Evolutionary conservation across 805 yeast genomes (phyloP), one percentile per base, ranked within the genome.

Genomic region (Starmerella etchellsii): DNA sequence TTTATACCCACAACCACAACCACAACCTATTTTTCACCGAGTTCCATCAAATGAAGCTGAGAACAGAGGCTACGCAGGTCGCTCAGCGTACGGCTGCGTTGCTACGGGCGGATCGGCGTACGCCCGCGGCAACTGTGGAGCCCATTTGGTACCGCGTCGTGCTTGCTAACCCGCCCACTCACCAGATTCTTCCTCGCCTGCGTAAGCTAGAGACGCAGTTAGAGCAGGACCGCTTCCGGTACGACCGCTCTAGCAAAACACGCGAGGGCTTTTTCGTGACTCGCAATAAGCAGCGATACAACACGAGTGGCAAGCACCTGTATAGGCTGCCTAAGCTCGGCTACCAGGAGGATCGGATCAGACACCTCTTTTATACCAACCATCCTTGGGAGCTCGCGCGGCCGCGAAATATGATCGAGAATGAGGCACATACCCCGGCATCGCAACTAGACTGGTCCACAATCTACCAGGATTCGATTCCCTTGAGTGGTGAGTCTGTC

Each of bases 311-410:
- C 16, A 46, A 42, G 36, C 66, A 66, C 42, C 64, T 78, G 14
- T 66, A 68, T 51, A 62, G 67, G 48, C 68, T 79, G 10, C 72
- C 73, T 31, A 68, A 69, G 47, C 63, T 81, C 54, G 60, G 59
- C 42, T 78, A 70, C 50, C 59, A 74, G 40, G 91, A 88, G 60
- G 98, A 91, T 61, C 75, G 78, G 52, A 62, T 91, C 51, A 74
- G 98, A 64, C 68, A 72, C 35, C 66, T 81, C 20, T 91, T 91
- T 56, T 88, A 78, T 61, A 75, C 76, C 44, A 95, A 87, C 58
- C 98, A 91, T 62, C 98, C 98, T 6, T 91, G 98, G 98, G 98
- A 91, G 62, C 66, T 87, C 40, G 83, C 97, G 1, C 73, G 94
- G 51, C 95, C 97, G 13, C 82, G 81, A 57, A 69, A 74, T 23